These are phyloP conservation scores for Lathyrus oleraceus DNA, from an alignment of 306 rosid genomes.

Conservation along the genomic window DNA sequence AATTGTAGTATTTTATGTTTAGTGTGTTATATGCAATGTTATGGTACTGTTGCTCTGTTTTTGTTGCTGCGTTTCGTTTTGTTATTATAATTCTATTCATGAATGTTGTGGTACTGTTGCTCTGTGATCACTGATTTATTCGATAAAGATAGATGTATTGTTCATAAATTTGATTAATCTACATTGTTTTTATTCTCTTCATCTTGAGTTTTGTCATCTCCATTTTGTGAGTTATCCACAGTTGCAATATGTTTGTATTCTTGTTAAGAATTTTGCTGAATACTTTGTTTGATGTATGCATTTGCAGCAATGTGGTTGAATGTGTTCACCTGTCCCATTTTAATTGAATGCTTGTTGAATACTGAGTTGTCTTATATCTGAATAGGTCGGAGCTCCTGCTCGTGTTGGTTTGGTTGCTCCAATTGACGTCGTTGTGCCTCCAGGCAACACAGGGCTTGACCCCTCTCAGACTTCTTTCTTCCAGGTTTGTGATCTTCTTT, in stretches of 20 bases:
- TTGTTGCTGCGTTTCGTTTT: not conserved
- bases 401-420: slow-evolving; percentile 23
- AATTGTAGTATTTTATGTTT: not conserved
- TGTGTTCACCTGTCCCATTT: not conserved
- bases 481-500: not conserved
- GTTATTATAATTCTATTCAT: not conserved
- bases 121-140: not conserved
- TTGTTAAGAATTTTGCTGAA: not conserved
- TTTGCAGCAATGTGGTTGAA: not conserved
- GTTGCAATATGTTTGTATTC: not conserved
- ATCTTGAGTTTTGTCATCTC: not conserved
- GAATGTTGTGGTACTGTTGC: no score
- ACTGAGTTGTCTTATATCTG: not conserved
- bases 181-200: not conserved
- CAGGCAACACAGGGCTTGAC: slow-evolving; percentile 10
- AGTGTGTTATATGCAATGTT: not conserved
- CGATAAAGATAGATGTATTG: not conserved
- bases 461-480: slow-evolving; percentile 16
- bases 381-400: slow-evolving; percentile 10
- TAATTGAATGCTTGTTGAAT: not conserved
- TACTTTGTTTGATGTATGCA: not conserved
- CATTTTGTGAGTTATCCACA: not conserved
- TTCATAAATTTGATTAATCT: not conserved
- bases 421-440: not conserved
- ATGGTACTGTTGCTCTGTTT: not conserved